A percentile compares a stretch with the other conserved stretches of the same genome.
These are phyloP conservation scores for Alnus glutinosa DNA, from an alignment of 306 rosid species.

Conservation along the genomic window DNA sequence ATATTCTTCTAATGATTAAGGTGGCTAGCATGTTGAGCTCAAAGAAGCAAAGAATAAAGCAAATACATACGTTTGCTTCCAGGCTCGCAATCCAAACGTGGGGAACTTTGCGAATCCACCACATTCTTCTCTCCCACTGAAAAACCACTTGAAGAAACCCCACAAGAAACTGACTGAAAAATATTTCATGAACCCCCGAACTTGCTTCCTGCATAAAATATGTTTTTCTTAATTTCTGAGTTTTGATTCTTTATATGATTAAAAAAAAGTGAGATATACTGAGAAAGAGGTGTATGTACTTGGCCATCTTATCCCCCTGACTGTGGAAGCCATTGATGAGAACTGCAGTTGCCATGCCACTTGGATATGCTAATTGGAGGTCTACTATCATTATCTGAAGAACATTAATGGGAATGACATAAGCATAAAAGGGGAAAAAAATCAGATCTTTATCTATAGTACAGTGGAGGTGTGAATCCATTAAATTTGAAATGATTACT, in stretches of 20 bases:
- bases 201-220: constrained; percentile 66
- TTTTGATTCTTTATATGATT: constrained; percentile 1
- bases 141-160: constrained; percentile 95
- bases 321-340: constrained; percentile 94
- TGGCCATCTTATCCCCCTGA: constrained; percentile 85
- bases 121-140: constrained; percentile 70
- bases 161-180: constrained; percentile 81
- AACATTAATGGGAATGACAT: constrained; percentile 1
- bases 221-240: neutral
- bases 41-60: neutral
- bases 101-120: constrained; percentile 89
- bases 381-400: constrained; percentile 89
- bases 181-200: constrained; percentile 72
- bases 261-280: neutral
- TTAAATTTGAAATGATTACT: neutral
- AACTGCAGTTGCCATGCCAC: constrained; percentile 94
- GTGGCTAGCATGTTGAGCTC: neutral
- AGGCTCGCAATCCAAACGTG: constrained; percentile 89
- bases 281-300: constrained; percentile 44
- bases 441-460: neutral
- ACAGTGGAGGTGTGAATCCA: neutral
- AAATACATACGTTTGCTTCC: constrained; percentile 70
- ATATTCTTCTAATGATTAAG: no score
- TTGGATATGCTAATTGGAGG: constrained; percentile 80
- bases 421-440: neutral